phyloP scores from a whole-genome alignment of 2,329 filamentous ascomycete species.

The Colletotrichum sp. region DNA sequence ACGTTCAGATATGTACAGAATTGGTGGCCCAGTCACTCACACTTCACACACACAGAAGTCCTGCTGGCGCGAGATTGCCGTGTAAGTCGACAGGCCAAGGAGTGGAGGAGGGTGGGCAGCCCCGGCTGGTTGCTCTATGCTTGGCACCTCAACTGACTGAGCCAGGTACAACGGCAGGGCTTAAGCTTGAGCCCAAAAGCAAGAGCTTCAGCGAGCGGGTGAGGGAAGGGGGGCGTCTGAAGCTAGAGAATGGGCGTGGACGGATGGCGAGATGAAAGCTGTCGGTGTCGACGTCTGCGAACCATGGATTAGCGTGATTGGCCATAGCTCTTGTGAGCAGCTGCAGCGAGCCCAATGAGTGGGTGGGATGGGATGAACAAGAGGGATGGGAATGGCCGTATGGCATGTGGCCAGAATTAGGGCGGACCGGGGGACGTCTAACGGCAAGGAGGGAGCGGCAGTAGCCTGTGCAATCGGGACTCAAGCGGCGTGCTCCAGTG shows the following conservation, averaged over 20 bases:
- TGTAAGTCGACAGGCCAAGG: neutral
- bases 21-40: neutral
- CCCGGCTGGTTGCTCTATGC: neutral
- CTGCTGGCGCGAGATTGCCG: neutral
- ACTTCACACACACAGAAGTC: neutral
- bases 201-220: neutral
- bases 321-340: constrained; percentile 18
- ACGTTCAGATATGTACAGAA: neutral
- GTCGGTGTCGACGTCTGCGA: constrained; percentile 11
- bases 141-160: neutral
- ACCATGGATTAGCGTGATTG: constrained; percentile 21
- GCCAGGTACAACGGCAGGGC: neutral
- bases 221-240: neutral
- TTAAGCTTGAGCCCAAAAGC: neutral
- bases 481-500: constrained; percentile 15
- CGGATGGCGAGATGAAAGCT: neutral
- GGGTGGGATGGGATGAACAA: constrained; percentile 12
- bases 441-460: constrained; percentile 19
- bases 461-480: constrained; percentile 20
- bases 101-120: neutral
- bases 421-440: constrained; percentile 13
- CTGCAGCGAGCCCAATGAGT: constrained; percentile 19
- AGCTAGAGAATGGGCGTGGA: neutral
- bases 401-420: constrained; percentile 20
- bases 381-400: constrained; percentile 7